Evolutionary conservation across 305 asterid genomes (phyloP).

Genomic region (Fraxinus dipetala): DNA sequence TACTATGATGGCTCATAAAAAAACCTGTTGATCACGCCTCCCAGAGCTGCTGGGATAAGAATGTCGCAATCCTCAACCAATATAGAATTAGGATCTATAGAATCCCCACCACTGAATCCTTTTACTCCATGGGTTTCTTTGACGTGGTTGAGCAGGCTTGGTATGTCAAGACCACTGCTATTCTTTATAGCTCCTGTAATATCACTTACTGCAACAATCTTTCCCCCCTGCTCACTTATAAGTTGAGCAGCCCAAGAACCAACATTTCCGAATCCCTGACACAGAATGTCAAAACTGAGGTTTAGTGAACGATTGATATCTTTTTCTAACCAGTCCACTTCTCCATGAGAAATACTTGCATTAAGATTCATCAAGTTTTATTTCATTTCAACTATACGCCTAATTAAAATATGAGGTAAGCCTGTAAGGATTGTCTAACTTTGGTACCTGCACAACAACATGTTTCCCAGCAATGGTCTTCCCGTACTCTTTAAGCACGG

Average conservation of each 20-base stretch:
- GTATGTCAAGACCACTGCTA: conserved; percentile 53
- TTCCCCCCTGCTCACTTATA: conserved; percentile 61
- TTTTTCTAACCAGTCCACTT: neutral
- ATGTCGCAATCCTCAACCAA: conserved; percentile 73
- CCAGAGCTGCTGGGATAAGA: conserved; percentile 89
- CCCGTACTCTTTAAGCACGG: conserved; percentile 69
- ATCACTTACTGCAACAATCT: conserved; percentile 69
- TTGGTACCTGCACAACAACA: conserved; percentile 56
- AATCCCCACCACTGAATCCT: conserved; percentile 61
- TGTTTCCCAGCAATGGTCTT: conserved; percentile 67
- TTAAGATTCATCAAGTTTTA: neutral
- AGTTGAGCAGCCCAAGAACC: conserved; percentile 95
- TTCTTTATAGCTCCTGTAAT: conserved; percentile 76
- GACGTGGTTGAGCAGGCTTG: conserved; percentile 52
- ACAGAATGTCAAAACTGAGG: neutral
- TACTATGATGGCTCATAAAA: neutral
- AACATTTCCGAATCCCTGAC: conserved; percentile 82
- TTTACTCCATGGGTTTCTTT: conserved; percentile 52
- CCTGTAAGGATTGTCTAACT: neutral
- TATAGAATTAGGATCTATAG: conserved; percentile 48
- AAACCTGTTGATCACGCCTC: conserved; percentile 78
- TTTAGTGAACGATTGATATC: neutral
- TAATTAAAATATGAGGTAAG: neutral
- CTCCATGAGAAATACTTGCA: neutral
- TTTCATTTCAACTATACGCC: neutral